Evolutionary conservation across 1,284 basidiomycete species (phyloP).

Genomic region (Tylopilus sp.): DNA sequence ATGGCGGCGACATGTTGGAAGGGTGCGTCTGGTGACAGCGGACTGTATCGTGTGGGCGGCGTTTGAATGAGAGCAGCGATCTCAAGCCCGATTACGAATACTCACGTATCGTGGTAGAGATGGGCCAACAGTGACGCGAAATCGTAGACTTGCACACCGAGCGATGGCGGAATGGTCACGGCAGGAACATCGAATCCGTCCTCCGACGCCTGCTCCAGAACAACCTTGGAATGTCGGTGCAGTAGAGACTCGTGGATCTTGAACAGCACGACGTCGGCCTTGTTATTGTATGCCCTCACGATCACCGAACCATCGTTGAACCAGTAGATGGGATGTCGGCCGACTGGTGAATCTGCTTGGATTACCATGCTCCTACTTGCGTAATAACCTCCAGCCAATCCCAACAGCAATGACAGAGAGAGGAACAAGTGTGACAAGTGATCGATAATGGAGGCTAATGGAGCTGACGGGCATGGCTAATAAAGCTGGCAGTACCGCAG

Average conservation of each 20-base stretch:
- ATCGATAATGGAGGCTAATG: conserved; percentile 1
- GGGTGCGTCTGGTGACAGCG: conserved; percentile 41
- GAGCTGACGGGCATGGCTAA: background rate
- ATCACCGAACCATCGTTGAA: conserved; percentile 61
- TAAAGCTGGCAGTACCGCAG: background rate
- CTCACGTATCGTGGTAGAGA: conserved; percentile 65
- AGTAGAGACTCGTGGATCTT: conserved; percentile 55
- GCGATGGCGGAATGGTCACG: conserved; percentile 37
- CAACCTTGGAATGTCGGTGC: conserved; percentile 44
- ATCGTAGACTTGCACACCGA: conserved; percentile 43
- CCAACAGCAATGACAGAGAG: conserved; percentile 6
- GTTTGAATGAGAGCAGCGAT: background rate
- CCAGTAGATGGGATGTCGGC: conserved; percentile 53
- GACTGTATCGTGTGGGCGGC: conserved; percentile 37
- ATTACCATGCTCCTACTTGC: background rate
- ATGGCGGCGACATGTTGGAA: conserved; percentile 50
- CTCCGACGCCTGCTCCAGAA: conserved; percentile 5
- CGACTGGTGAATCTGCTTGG: background rate
- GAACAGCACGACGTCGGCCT: conserved; percentile 39
- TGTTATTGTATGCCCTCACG: conserved; percentile 36
- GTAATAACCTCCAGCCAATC: conserved; percentile 7
- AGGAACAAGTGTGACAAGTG: conserved; percentile 8
- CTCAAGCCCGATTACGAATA: conserved; percentile 11
- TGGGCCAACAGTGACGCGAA: conserved; percentile 56
- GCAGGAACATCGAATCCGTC: conserved; percentile 16